phyloP scores from a whole-genome alignment of 306 rosid genomes.

The Malus fusca region DNA sequence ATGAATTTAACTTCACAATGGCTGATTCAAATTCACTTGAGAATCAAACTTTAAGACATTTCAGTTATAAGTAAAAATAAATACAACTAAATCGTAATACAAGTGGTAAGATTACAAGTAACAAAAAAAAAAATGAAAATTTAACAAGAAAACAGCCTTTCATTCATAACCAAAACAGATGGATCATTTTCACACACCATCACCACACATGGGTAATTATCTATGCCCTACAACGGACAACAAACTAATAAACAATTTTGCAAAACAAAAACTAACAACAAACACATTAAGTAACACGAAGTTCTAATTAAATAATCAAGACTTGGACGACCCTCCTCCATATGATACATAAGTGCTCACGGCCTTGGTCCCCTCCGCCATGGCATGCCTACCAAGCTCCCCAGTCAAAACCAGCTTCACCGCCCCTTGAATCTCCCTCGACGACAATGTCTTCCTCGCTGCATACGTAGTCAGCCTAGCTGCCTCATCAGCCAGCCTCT shows the following conservation, averaged over 20 bases:
- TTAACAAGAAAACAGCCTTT: background rate
- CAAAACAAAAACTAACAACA: background rate
- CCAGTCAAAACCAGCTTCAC: slow-evolving; percentile 59
- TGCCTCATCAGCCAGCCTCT: slow-evolving; percentile 60
- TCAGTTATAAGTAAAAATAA: no score
- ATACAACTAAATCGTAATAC: accelerated
- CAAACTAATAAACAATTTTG: no score
- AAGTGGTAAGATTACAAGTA: background rate
- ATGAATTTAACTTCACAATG: no score
- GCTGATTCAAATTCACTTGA: no score
- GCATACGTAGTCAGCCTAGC: slow-evolving; percentile 33
- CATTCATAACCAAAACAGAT: background rate
- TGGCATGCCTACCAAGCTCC: slow-evolving; percentile 62
- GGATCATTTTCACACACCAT: background rate
- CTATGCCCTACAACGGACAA: background rate
- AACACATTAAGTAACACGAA: background rate
- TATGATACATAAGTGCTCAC: slow-evolving; percentile 24
- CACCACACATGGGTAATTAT: background rate
- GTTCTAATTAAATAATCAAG: background rate
- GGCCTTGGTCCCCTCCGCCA: slow-evolving; percentile 65
- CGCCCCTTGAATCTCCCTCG: slow-evolving; percentile 62
- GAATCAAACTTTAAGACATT: no score
- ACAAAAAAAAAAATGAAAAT: background rate
- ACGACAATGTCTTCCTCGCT: slow-evolving; percentile 32
- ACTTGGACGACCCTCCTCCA: background rate